Evolutionary conservation across 2,329 filamentous ascomycete genomes (phyloP), one percentile per base, ranked within the genome.

Genomic region (Clathrospora elynae): DNA sequence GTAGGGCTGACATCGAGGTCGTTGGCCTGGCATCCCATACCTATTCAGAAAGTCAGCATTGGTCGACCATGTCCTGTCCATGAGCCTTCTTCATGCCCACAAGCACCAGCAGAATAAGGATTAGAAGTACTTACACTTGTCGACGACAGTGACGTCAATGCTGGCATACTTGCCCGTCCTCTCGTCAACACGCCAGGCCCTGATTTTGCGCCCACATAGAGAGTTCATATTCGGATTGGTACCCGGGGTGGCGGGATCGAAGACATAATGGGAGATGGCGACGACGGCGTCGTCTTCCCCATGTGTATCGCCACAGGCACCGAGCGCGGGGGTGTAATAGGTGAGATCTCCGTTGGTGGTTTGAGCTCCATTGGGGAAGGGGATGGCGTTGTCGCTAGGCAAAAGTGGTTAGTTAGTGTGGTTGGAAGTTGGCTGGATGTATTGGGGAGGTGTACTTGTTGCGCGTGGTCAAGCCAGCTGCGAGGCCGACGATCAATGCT

Each of bases 221-320:
- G 82, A 81, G 55, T 88, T 88, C 9, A 72, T 63, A 62, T 88
- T 89, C 0, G 77, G 73, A 47, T 77, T 67, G 62, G 75, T 72
- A 16, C 73, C 76, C 3, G 66, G 71, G 33, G 72, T 70, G 1
- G 74, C 74, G 0, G 81, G 76, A 64, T 90, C 86, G 61, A 82
- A 92, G 4, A 87, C 62, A n/a, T 77, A 61, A 57, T 85, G 80
- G 2, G 84, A 85, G 0, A 92, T 76, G 1, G 88, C 81, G 23
- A 81, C 84, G 26, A 91, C 80, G 42, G 77, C 61, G 42, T 90
- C 84, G 6, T 65, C 68, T 6, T 75, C 72, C 1, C 62, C 68
- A 38, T 79, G 82, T 1, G 70, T 75, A 20, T 78, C 68, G 4
- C 87, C 88, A 62, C 88, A 92, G 0, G 87, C 83, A 9, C 88